phyloP scores from a whole-genome alignment of 306 rosid genomes.

The Medicago lupulina region DNA sequence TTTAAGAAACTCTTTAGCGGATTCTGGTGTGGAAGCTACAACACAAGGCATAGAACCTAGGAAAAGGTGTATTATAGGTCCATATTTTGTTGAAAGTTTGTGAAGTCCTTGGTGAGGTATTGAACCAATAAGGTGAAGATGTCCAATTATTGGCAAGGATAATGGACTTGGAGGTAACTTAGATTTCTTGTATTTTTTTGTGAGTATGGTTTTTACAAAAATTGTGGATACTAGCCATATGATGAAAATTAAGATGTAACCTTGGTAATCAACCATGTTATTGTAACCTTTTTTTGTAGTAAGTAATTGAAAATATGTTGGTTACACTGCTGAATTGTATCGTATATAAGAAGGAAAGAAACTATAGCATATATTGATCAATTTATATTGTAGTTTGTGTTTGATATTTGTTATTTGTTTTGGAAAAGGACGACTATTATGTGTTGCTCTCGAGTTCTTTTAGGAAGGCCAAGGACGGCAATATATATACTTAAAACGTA shows the following conservation, averaged over 20 bases:
- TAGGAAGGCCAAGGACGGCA: too few species aligned
- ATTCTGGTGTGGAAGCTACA: conserved; percentile 66
- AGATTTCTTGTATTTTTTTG: conserved; percentile 34
- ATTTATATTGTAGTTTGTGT: too few species aligned
- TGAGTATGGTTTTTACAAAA: conserved; percentile 44
- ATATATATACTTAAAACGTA: too few species aligned
- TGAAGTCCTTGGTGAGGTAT: conserved; percentile 66
- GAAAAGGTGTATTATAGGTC: conserved; percentile 61
- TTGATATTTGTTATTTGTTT: too few species aligned
- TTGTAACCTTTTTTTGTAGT: conserved; percentile 6
- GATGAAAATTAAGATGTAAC: conserved; percentile 39
- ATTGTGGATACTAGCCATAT: conserved; percentile 44
- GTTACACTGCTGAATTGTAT: too few species aligned
- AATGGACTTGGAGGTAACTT: conserved; percentile 59
- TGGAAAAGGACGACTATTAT: too few species aligned
- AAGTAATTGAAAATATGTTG: not conserved
- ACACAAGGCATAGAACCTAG: conserved; percentile 65
- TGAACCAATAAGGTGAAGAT: conserved; percentile 57
- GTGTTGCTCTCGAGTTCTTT: too few species aligned
- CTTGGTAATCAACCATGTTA: conserved; percentile 47
- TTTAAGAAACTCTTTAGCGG: conserved; percentile 65
- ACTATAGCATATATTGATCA: too few species aligned
- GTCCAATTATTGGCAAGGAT: conserved; percentile 69
- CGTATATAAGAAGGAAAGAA: too few species aligned
- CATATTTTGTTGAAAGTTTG: conserved; percentile 61